These are phyloP conservation scores for Thamnidium elegans DNA, from an alignment of 192 early-diverging fungal genomes.

Conservation along the genomic window DNA sequence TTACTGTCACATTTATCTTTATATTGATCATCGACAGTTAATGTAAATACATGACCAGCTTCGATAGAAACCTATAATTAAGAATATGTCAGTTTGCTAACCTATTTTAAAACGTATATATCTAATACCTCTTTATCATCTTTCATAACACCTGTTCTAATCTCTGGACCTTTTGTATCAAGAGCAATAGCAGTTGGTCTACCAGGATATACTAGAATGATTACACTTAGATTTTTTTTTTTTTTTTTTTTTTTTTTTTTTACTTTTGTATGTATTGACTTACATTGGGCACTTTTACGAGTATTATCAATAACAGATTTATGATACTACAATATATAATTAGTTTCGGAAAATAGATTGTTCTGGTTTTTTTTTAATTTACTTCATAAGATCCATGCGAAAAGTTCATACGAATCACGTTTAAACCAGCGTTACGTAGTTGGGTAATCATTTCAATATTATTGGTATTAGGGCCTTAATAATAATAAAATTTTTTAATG, in stretches of 20 bases:
- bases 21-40: constrained; percentile 62
- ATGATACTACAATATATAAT: constrained; percentile 59
- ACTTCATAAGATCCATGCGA: constrained; percentile 58
- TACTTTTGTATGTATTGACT: too few relatives aligned
- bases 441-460: constrained; percentile 69
- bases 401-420: constrained; percentile 81
- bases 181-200: constrained; percentile 65
- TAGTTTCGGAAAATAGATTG: not conserved
- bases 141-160: constrained; percentile 69
- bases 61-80: constrained; percentile 51
- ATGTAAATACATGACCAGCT: constrained; percentile 63
- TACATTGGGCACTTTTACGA: constrained; percentile 47
- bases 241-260: not conserved
- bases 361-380: not conserved
- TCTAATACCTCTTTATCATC: constrained; percentile 45
- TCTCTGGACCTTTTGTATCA: constrained; percentile 83
- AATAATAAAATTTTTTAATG: too few relatives aligned
- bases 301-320: constrained; percentile 63
- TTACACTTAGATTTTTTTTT: not conserved
- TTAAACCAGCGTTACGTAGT: constrained; percentile 74
- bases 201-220: constrained; percentile 33
- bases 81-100: not conserved
- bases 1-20: constrained; percentile 52
- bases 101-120: not conserved
- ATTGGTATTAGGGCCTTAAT: constrained; percentile 80